phyloP scores from a whole-genome alignment of 139 green algal genomes.

The Volvox africanus region DNA sequence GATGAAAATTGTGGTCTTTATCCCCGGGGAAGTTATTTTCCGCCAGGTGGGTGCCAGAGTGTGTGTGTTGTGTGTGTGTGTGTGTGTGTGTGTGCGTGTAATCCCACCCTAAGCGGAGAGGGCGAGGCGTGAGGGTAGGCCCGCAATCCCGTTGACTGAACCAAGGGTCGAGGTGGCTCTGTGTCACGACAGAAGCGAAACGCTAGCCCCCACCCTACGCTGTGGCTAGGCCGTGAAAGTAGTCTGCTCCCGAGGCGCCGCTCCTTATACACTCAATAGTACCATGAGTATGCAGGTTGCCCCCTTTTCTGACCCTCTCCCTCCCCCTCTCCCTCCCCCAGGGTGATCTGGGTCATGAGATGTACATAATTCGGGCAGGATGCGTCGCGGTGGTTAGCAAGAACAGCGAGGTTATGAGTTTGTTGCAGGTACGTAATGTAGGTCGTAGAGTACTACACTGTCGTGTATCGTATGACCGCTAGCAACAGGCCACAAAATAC shows the following conservation, averaged over 20 bases:
- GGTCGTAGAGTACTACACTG: background rate
- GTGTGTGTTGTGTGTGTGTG: background rate
- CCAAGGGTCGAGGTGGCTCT: too few relatives aligned
- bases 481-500: too few relatives aligned
- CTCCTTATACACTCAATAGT: too few relatives aligned
- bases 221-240: too few relatives aligned
- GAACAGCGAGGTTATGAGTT: slow-evolving; percentile 5
- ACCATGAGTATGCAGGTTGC: too few relatives aligned
- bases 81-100: background rate
- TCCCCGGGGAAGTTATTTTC: slow-evolving; percentile 33
- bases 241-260: too few relatives aligned
- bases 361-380: slow-evolving; percentile 33
- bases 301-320: background rate
- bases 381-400: slow-evolving; percentile 17
- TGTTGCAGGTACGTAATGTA: slow-evolving; percentile 10
- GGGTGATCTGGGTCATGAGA: slow-evolving; percentile 31
- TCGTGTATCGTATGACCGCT: too few relatives aligned
- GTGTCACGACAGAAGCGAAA: too few relatives aligned
- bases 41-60: background rate
- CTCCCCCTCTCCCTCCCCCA: background rate
- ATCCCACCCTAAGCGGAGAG: too few relatives aligned
- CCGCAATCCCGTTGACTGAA: too few relatives aligned
- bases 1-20: slow-evolving; percentile 28
- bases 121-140: too few relatives aligned
- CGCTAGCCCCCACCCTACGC: too few relatives aligned